A percentile compares a stretch with the other conserved stretches of the same genome.
Conservation (phyloP, 768 basidiomycete species). For the Leccinum sublutescens region DNA sequence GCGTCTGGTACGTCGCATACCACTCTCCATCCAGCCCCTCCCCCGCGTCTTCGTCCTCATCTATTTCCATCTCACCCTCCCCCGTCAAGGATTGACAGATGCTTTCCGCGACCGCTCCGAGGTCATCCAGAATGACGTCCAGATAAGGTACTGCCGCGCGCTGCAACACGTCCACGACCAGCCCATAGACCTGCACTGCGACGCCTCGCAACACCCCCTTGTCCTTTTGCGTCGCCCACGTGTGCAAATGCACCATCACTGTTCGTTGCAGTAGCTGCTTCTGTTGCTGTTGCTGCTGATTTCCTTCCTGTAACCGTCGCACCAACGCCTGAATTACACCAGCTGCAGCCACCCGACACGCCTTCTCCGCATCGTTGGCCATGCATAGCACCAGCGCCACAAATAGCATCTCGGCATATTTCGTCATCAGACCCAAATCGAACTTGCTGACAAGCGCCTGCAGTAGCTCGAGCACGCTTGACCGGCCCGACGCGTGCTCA, state of each 20-base stretch:
- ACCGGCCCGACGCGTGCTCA: constrained; percentile 83
- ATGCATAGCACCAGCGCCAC: constrained; percentile 89
- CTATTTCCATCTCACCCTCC: constrained; percentile 45
- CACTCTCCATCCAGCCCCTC: constrained; percentile 62
- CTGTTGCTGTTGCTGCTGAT: constrained; percentile 47
- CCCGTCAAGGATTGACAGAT: constrained; percentile 12
- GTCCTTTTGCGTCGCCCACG: constrained; percentile 68
- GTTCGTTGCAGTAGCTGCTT: constrained; percentile 48
- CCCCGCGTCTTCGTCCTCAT: constrained; percentile 39
- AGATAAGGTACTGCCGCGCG: constrained; percentile 45
- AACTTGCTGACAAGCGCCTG: constrained; percentile 83
- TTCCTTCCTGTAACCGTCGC: constrained; percentile 59
- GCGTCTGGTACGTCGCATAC: constrained; percentile 79
- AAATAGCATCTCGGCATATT: constrained; percentile 88
- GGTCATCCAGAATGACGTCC: constrained; percentile 50
- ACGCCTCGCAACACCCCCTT: constrained; percentile 66
- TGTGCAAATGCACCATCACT: constrained; percentile 69
- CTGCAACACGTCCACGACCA: constrained; percentile 70
- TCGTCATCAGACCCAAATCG: constrained; percentile 63
- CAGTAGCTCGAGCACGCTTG: constrained; percentile 94
- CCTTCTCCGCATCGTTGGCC: constrained; percentile 90
- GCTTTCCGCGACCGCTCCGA: constrained; percentile 35
- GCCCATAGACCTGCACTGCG: constrained; percentile 78
- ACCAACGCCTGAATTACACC: constrained; percentile 79
- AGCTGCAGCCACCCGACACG: constrained; percentile 87